Base-by-base conservation (phyloP, 495 filamentous ascomycete genomes). In the Bryoglossum gracile region DNA sequence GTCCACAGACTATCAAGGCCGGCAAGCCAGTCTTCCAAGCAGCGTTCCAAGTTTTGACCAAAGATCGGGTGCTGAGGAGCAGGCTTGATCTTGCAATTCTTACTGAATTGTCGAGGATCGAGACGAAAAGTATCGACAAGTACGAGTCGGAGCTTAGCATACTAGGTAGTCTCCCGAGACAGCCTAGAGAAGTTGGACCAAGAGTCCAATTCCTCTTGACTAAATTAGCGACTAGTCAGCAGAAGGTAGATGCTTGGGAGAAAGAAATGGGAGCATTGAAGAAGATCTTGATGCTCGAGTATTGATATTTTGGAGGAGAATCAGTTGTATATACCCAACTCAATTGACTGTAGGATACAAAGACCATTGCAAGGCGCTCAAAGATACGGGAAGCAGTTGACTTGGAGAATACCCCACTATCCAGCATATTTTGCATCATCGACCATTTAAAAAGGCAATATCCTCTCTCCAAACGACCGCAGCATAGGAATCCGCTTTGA, bases 21-120 rank as follows among this genome's bases (percentile, higher is more conserved):
- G 90, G 88, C 11, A 86, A 85, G 58, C 92, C 92, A 0, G 87
- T 98, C 6, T 94, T 89, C 68, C 80, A 77, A 30, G 81, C 87
- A 2, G 90, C 89, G 0, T 98, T 96, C 66, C 67, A 70, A 46
- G 66, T 72, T 25, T 62, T 98, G 17, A 73, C 77, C 0, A 68
- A 78, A 45, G 94, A 97, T 63, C 66, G 68, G 3, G 88, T 86
- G 0, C 63, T 98, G 42, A 71, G 74, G 25, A 75, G 83, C 6
- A 76, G 82, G 48, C 76, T 98, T 61, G 89, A 97, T 55, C 62
- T 94, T 10, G 72, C 75, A 10, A 67, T 88, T 36, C 61, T 89
- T 1, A 72, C 67, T 3, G 76, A 89, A 61, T 60, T 87, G 19
- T 76, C 80, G 13, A 81, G 81, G 56, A 75, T 74, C 9, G 90